Evolutionary conservation across 192 early-diverging fungal species (phyloP).

Genomic region (Chytriomyces confervae): DNA sequence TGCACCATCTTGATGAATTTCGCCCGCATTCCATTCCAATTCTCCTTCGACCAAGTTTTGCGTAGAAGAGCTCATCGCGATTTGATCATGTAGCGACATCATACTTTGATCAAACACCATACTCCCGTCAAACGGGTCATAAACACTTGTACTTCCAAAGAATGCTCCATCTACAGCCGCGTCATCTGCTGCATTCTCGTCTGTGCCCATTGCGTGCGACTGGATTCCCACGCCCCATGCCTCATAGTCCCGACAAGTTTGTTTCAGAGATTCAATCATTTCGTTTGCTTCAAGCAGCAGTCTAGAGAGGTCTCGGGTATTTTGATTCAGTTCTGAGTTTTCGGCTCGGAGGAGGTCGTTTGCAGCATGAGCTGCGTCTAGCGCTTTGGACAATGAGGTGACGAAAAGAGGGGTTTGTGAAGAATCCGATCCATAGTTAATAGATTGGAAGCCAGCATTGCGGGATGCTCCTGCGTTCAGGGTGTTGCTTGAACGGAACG

Average conservation of each 20-base stretch:
- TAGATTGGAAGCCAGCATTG: no score
- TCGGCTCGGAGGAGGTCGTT: conserved; percentile 13
- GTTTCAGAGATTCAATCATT: conserved; percentile 19
- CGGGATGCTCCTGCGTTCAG: no score
- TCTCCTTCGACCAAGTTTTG: neutral
- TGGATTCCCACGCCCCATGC: no score
- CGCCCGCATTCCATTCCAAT: no score
- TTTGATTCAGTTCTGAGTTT: neutral
- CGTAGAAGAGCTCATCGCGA: neutral
- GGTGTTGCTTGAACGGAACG: no score
- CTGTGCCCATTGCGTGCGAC: neutral
- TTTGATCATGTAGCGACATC: neutral
- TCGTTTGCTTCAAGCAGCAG: conserved; percentile 30
- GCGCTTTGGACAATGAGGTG: conserved; percentile 12
- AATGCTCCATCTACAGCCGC: neutral
- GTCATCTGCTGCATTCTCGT: neutral
- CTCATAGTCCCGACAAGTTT: neutral
- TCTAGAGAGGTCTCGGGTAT: conserved; percentile 4
- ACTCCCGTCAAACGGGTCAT: neutral
- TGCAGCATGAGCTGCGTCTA: neutral
- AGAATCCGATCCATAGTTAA: neutral
- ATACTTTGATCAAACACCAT: neutral
- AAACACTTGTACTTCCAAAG: neutral
- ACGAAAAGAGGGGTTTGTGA: neutral
- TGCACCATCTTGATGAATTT: no score